Evolutionary conservation across 1,284 basidiomycete species (phyloP).

Genomic region (Cutaneotrichosporon cutaneum): DNA sequence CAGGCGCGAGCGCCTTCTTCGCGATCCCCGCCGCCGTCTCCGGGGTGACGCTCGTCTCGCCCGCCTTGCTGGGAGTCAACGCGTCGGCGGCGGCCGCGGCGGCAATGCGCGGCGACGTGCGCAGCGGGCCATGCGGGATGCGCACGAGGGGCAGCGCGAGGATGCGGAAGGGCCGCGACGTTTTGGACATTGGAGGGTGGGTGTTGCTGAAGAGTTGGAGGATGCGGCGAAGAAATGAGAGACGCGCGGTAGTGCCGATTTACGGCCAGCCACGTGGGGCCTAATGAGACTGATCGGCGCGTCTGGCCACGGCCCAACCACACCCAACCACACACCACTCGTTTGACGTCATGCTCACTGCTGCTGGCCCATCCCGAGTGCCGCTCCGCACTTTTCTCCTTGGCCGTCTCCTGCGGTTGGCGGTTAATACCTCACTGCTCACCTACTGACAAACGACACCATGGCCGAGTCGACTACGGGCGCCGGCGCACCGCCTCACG

Average conservation of each 20-base stretch:
- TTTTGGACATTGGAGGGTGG: constrained; percentile 5
- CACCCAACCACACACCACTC: background rate
- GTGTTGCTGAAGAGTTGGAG: too few relatives aligned
- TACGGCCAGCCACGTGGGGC: background rate
- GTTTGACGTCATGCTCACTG: background rate
- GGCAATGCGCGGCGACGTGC: constrained; percentile 9
- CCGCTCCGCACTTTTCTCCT: too few relatives aligned
- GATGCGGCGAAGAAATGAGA: background rate
- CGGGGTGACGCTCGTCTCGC: background rate
- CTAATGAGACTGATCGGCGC: background rate
- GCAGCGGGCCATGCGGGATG: constrained; percentile 31
- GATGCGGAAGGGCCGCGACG: constrained; percentile 38
- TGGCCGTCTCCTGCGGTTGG: background rate
- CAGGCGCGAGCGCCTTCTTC: constrained; percentile 1
- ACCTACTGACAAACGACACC: background rate
- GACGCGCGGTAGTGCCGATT: background rate
- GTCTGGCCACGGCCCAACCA: background rate
- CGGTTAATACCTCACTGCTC: background rate
- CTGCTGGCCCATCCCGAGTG: too few relatives aligned
- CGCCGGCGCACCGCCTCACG: background rate
- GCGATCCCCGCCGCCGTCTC: constrained; percentile 12
- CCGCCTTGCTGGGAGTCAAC: background rate
- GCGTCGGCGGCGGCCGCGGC: background rate
- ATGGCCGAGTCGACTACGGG: background rate
- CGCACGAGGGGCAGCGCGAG: constrained; percentile 46